Conservation (phyloP, 306 rosid species). For the Pyrus pyrifolia region DNA sequence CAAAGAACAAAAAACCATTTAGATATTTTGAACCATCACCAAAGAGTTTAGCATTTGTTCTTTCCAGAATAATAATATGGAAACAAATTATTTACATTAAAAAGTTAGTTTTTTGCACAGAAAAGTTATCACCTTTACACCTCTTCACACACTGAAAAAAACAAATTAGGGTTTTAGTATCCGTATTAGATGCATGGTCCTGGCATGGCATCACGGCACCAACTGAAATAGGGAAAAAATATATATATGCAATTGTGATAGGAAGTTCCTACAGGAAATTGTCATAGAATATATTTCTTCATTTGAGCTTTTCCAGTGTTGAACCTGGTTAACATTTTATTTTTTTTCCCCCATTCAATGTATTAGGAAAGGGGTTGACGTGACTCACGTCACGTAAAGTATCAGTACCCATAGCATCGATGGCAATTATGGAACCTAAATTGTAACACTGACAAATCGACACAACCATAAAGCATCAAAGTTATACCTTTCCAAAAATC, state of each 20-base stretch:
- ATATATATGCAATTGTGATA: neutral
- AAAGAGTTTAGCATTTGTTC: neutral
- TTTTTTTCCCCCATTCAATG: neutral
- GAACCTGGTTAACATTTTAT: neutral
- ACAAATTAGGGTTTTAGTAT: neutral
- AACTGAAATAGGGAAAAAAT: constrained; percentile 3
- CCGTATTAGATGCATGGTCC: neutral
- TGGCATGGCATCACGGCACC: neutral
- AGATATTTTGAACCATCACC: constrained; percentile 1
- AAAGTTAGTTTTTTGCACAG: neutral
- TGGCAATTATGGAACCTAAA: neutral
- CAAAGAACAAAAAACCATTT: constrained; percentile 17
- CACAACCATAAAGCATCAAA: constrained; percentile 5
- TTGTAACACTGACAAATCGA: neutral
- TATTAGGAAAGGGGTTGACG: neutral
- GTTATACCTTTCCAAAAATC: constrained; percentile 43
- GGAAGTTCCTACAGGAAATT: neutral
- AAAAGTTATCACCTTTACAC: neutral
- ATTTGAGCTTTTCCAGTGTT: neutral
- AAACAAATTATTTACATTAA: neutral
- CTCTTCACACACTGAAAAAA: neutral
- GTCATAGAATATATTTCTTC: neutral
- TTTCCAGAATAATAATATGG: neutral
- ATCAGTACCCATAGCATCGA: neutral
- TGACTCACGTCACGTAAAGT: neutral